phyloP scores from a whole-genome alignment of 2,329 filamentous ascomycete genomes.

The Arthrobotrys musiformis region DNA sequence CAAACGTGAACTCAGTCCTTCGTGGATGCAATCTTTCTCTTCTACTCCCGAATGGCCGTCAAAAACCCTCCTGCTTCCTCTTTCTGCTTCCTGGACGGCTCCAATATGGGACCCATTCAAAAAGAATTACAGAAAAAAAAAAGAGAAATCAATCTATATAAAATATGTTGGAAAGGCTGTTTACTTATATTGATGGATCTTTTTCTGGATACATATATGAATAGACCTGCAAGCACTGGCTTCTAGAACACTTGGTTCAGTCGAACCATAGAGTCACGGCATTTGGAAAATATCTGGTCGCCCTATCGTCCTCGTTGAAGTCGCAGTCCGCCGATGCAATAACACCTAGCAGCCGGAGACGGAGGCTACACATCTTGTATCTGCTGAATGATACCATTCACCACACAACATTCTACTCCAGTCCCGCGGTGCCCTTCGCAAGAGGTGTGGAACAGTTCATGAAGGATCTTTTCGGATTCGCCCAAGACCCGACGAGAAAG shows the following conservation, averaged over 20 bases:
- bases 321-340: constrained; percentile 57
- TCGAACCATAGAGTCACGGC: constrained; percentile 74
- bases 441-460: constrained; percentile 71
- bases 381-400: constrained; percentile 81
- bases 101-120: constrained; percentile 23
- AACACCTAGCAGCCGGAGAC: constrained; percentile 71
- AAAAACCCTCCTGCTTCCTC: constrained; percentile 56
- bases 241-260: constrained; percentile 75
- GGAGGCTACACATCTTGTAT: constrained; percentile 79
- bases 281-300: constrained; percentile 79
- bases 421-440: constrained; percentile 67
- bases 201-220: constrained; percentile 61
- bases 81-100: constrained; percentile 44
- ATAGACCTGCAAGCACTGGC: constrained; percentile 91
- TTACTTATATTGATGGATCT: constrained; percentile 55
- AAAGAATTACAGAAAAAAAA: constrained; percentile 1
- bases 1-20: constrained; percentile 63
- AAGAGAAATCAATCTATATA: no score
- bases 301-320: constrained; percentile 72
- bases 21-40: constrained; percentile 58
- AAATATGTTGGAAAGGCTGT: constrained; percentile 45
- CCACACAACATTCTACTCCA: constrained; percentile 70
- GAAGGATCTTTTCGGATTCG: constrained; percentile 71
- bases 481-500: constrained; percentile 69
- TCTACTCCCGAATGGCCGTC: constrained; percentile 58